A percentile compares a stretch with the other conserved stretches of the same genome.
Conservation (phyloP, 192 early-diverging fungal species). For the Entomortierella beljakovae region DNA sequence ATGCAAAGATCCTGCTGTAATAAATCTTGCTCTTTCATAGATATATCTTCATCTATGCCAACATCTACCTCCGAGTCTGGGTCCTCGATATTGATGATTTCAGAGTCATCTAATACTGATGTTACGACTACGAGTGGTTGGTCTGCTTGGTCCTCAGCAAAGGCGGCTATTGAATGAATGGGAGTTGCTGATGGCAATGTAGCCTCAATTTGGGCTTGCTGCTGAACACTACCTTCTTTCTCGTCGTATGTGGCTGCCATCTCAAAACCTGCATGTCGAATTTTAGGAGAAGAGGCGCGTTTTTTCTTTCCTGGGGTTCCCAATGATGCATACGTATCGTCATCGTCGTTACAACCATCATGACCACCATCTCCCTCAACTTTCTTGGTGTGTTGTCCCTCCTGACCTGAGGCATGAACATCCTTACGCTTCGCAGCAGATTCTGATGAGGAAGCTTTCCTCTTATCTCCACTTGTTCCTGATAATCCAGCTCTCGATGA, state of each 20-base stretch:
- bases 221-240: neutral
- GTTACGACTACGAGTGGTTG: neutral
- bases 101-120: neutral
- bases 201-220: neutral
- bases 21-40: neutral
- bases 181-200: neutral
- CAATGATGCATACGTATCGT: slow-evolving; percentile 31
- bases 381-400: neutral
- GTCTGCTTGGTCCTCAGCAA: neutral
- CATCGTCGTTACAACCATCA: slow-evolving; percentile 19
- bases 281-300: slow-evolving; percentile 8
- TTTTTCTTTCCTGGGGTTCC: slow-evolving; percentile 31
- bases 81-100: slow-evolving; percentile 18
- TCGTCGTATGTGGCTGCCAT: neutral
- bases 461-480: neutral
- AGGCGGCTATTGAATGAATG: slow-evolving; percentile 4
- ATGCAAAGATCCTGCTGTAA: neutral
- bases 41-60: slow-evolving; percentile 1
- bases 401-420: neutral
- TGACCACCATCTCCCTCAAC: neutral
- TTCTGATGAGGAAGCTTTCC: neutral
- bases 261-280: slow-evolving; percentile 31
- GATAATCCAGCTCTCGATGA: neutral
- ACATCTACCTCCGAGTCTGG: slow-evolving; percentile 19
- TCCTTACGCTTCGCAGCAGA: neutral